Evolutionary conservation across 2,329 filamentous ascomycete genomes (phyloP), one percentile per base, ranked within the genome.

Genomic region (Emergomyces pasteurianus): DNA sequence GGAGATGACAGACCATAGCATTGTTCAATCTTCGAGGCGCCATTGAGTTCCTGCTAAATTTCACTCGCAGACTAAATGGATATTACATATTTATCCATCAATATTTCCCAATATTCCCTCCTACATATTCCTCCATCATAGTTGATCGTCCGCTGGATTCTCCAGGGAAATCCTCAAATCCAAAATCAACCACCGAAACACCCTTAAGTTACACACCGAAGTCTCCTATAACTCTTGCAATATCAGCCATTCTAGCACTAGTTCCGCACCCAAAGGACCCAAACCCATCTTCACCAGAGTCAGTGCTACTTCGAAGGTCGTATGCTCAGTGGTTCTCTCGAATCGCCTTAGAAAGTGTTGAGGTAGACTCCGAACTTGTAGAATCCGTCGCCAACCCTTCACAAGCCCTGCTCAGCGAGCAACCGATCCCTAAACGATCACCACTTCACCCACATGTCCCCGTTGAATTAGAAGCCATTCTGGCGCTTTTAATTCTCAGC

Each of bases 41-140:
- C 7, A 14, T 26, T 61, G n/a, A 38, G 10, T 34, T 34, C 34
- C n/a, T 61, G 65, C 65, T 69, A 60, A 50, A 70, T 60, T 1
- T 53, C 16, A 16, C 3, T 16, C 0, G 40, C 58, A 78, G 76
- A 65, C 67, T 78, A 56, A 76, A 77, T 62, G 76, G 73, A 42
- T 78, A 78, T 60, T 78, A 78, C 61, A 73, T 75, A 52, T 78
- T 76, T 60, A 74, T 78, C 59, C 76, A 78, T 65, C 60, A 67
- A n/a, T 78, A 76, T 64, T 77, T 77, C 50, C 76, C 76, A 5
- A 73, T 78, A 43, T 68, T 78, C 34, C 75, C 76, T 7, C 74
- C 76, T 34, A 67, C 74, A 43, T 67, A 64, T 47, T 60, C 67
- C 8, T 67, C 69, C 5, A 69, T 66, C 43, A 66, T 64, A 23